These are phyloP conservation scores for Pythium biforme DNA, from an alignment of 352 stramenopile species.

Conservation along the genomic window DNA sequence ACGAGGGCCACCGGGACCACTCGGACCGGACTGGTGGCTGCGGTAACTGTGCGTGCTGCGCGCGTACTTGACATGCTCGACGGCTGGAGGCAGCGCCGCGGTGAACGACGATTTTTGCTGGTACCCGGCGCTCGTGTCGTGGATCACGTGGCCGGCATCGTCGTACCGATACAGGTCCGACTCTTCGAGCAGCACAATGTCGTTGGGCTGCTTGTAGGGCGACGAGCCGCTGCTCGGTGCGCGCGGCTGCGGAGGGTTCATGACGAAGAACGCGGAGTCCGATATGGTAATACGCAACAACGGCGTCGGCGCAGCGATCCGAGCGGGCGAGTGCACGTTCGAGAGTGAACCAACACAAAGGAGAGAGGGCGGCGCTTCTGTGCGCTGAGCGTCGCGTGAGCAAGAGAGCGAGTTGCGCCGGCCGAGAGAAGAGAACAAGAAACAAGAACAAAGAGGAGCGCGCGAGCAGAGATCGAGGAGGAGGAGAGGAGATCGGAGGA, in stretches of 20 bases:
- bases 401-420: neutral
- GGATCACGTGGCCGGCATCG: constrained; percentile 13
- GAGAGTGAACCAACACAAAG: constrained; percentile 11
- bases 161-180: constrained; percentile 20
- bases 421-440: neutral
- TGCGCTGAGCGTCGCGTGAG: too few species aligned
- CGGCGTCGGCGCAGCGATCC: neutral
- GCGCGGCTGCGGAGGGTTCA: neutral
- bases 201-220: constrained; percentile 8
- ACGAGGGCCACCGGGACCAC: neutral
- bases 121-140: constrained; percentile 10
- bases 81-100: neutral
- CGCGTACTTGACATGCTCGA: constrained; percentile 20
- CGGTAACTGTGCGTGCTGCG: constrained; percentile 8
- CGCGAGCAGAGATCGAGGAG: neutral
- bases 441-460: neutral
- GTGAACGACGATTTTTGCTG: constrained; percentile 14
- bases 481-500: neutral
- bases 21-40: neutral
- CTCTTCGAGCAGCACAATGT: constrained; percentile 26
- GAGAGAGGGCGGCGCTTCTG: too few species aligned
- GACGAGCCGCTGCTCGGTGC: constrained; percentile 3
- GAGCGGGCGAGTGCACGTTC: constrained; percentile 4
- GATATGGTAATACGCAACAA: neutral
- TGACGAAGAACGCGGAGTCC: neutral